These are phyloP conservation scores for Exophiala oligosperma DNA, from an alignment of 2,329 filamentous ascomycete species.

Conservation along the genomic window DNA sequence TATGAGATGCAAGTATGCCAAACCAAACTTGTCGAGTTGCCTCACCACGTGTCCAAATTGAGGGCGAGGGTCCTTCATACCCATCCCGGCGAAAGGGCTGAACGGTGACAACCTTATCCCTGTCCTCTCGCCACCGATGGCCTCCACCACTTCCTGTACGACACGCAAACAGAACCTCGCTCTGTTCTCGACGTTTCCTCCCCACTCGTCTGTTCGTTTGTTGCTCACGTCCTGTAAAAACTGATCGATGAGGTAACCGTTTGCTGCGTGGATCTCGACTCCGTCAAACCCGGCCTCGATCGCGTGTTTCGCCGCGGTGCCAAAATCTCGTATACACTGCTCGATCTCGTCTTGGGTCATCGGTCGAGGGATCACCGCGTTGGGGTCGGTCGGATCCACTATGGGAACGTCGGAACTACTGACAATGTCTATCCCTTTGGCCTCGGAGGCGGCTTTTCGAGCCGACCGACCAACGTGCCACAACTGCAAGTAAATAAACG, in stretches of 20 bases:
- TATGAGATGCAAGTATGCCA: slow-evolving; percentile 59
- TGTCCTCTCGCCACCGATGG: slow-evolving; percentile 22
- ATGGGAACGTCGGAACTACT: not conserved
- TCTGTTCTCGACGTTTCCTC: slow-evolving; percentile 52
- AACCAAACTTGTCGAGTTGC: slow-evolving; percentile 40
- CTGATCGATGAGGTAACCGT: slow-evolving; percentile 54
- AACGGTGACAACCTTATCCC: slow-evolving; percentile 50
- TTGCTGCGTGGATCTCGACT: slow-evolving; percentile 50
- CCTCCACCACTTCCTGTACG: slow-evolving; percentile 36
- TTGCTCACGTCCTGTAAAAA: slow-evolving; percentile 54
- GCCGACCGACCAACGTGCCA: slow-evolving; percentile 51
- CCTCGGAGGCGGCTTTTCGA: slow-evolving; percentile 31
- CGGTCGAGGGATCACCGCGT: slow-evolving; percentile 50
- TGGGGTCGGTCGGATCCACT: not conserved
- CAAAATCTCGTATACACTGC: slow-evolving; percentile 54
- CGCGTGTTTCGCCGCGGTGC: slow-evolving; percentile 48
- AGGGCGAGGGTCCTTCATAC: slow-evolving; percentile 52
- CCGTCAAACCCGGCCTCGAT: slow-evolving; percentile 55
- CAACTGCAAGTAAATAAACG: slow-evolving; percentile 43
- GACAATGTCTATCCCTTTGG: not conserved
- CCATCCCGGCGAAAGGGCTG: slow-evolving; percentile 53
- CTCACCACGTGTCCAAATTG: too few species aligned
- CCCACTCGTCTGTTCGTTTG: slow-evolving; percentile 51
- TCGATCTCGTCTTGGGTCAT: slow-evolving; percentile 58
- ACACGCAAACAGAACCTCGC: slow-evolving; percentile 54